Base-by-base conservation (phyloP, 108 stramenopile species). In the Pseudonitzschia multiseries region DNA sequence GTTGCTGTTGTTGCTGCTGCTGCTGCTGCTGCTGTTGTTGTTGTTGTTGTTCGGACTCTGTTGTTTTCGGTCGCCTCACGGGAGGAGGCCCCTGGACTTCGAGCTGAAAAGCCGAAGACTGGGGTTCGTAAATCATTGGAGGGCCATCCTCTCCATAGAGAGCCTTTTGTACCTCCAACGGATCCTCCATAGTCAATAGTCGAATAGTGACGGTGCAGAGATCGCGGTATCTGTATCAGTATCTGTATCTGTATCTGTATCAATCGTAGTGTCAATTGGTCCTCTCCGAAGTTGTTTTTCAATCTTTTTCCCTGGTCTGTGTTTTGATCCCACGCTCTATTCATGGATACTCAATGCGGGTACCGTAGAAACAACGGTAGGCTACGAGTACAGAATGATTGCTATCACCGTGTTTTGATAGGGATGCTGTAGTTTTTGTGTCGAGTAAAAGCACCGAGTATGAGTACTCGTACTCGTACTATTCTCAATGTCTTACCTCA, bases 81-180 rank as follows among this genome's bases (percentile, higher is more conserved):
- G 32, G 36, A 40, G 64, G 18, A 65, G 17, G 64, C 36, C 41
- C 40, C 33, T 13, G 24, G 31, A 36, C 15, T 52, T 33, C 48
- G 66, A 57, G 42, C 44, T 43, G 22, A 29, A 46, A 42, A 15
- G 61, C 44, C 41, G 66, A 48, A 8, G 54, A 21, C 60, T 67
- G 44, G 46, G 66, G 46, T 29, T 36, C 27, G 46, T 54, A 68
- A 21, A 78, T 64, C 71, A 78, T 68, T 56, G 77, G 77, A 56
- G 77, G 77, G 26, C 72, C 72, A 22, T 62, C 65, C 33, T 54
- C 52, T 18, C 62, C 77, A 44, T 78, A 78, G 31, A 78, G 56
- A 22, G 52, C 4, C 43, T 50, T 51, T 69, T 76, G 75, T 26
- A 57, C 68, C 28, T 68, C 43, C 48, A 44, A 32, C 21, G 68